phyloP scores from a whole-genome alignment of 345 rosid genomes.

The Cardamine chenopodiifolia region DNA sequence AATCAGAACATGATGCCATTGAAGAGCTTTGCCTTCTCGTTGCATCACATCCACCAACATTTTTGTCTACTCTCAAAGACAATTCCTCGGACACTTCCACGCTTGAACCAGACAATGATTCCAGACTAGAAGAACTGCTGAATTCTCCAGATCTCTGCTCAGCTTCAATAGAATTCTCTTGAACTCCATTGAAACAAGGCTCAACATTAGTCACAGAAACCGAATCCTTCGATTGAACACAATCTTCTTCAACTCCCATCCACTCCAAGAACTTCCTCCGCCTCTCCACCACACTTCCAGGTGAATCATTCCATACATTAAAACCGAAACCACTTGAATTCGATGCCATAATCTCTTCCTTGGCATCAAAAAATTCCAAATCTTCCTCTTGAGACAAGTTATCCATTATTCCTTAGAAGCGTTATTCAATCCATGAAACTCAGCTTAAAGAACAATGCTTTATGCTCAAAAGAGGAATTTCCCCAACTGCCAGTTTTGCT shows the following conservation, averaged over 20 bases:
- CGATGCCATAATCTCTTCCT: slow-evolving; percentile 56
- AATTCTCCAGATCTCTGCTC: slow-evolving; percentile 51
- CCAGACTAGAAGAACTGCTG: slow-evolving; percentile 45
- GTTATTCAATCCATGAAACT: slow-evolving; percentile 70
- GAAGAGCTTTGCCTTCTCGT: slow-evolving; percentile 46
- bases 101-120: slow-evolving; percentile 47
- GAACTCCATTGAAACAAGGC: slow-evolving; percentile 46
- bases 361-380: slow-evolving; percentile 68
- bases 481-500: slow-evolving; percentile 51
- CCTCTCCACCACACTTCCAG: slow-evolving; percentile 52
- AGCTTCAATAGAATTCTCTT: slow-evolving; percentile 48
- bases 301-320: slow-evolving; percentile 52
- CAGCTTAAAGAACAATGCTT: slow-evolving; percentile 50
- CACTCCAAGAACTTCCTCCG: slow-evolving; percentile 52
- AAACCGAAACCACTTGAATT: slow-evolving; percentile 38
- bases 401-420: slow-evolving; percentile 59
- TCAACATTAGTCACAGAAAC: slow-evolving; percentile 25
- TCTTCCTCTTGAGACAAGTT: slow-evolving; percentile 68
- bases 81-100: slow-evolving; percentile 48
- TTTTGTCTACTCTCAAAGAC: slow-evolving; percentile 31
- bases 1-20: slow-evolving; percentile 44
- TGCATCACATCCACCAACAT: slow-evolving; percentile 33
- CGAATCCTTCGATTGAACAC: neutral
- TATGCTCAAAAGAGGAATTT: slow-evolving; percentile 41
- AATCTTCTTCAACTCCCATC: slow-evolving; percentile 50